Base-by-base conservation (phyloP, 2,329 filamentous ascomycete species). In the Rhytidhysteron rufulum region DNA sequence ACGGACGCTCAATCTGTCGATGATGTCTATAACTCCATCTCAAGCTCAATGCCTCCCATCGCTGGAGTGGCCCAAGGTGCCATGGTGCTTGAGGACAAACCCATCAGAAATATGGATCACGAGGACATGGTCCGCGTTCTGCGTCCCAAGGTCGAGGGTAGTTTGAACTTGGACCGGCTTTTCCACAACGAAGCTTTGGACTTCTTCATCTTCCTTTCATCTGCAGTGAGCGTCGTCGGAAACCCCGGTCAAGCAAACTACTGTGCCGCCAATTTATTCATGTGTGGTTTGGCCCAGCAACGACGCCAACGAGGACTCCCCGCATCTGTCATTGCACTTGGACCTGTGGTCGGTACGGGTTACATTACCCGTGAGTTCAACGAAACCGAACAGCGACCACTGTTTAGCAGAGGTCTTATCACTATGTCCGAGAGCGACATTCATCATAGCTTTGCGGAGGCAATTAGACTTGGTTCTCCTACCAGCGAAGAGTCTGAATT, bases 291-390 rank as follows among this genome's bases (percentile, higher is more conserved):
- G 0, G 67, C 62, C 1, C 34, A 45, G 0, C 55, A 69, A 13
- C 53, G 74, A 4, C 43, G 65, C 0, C 47, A 45, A 1, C 59
- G 66, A 3, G 71, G 71, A 0, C 43, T 71, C 0, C 56, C 63
- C 4, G 72, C 46, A 1, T 67, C 65, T 1, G 55, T 58, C 2
- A 55, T 74, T 20, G 48, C 68, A 36, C 61, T 74, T 4, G 65
- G 68, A 2, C 39, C 50, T 5, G 50, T 76, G 1, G 40, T 65
- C 1, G 74, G 69, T 5, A 46, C 67, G 1, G 74, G 74, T 0
- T 73, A 70, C 42, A 55, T 73, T 5, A 41, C 45, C 13, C 37
- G 43, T 17, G 20, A 37, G 24, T 8, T 6, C 6, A 8, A 7
- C 18, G 6, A 8, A 7, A 7, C 32, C 6, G 37, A 13, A 24